Base-by-base conservation (phyloP, 192 early-diverging fungal species). In the Thoreauomyces humboldtii region DNA sequence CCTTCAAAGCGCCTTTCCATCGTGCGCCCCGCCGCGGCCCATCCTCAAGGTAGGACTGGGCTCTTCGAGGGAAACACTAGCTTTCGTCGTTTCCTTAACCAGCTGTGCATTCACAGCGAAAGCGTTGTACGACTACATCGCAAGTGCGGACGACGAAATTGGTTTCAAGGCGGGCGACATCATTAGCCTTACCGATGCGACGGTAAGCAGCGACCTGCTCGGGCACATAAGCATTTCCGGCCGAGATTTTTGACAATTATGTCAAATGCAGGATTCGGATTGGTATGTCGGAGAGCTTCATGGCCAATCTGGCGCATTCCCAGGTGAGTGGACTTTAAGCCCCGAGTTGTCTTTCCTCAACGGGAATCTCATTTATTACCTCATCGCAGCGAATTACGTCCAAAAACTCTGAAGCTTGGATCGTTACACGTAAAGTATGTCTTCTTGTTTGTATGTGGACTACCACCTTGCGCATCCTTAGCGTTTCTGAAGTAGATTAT, bases 201-300 rank as follows among this genome's bases (percentile, higher is more conserved):
- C 53, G 31, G 69, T 70, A 63, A 25, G 55, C 35, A 35, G 38
- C 38, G 38, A 41, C 9, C 9, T 41, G 11, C 38, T 41, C 9
- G 9, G 38, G 38, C 38, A n/a, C n/a, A 41, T 41, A n/a, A 41
- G 11, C 9, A 41, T 41, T 12, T 41, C 11, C 11, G 38, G 9
- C 38, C 32, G 47, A 24, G 15, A 19, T 50, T 50, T 22, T 50
- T 24, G 6, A 14, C 27, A 15, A 5, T 27, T 15, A 31, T 52
- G 15, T 52, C 27, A 4, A 2, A 4, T 31, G 17, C 21, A 71
- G 69, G 74, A 64, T 65, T 27, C 45, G 12, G 74, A 76, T 74
- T 97, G 95, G 95, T 95, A 91, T 91, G 87, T 89, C 36, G 95
- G 92, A 25, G 87, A 91, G 69, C 78, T 94, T 21, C 82, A 82